Evolutionary conservation across 768 basidiomycete species (phyloP), one percentile per base, ranked within the genome.

Genomic region (Hydnomerulius pinastri): DNA sequence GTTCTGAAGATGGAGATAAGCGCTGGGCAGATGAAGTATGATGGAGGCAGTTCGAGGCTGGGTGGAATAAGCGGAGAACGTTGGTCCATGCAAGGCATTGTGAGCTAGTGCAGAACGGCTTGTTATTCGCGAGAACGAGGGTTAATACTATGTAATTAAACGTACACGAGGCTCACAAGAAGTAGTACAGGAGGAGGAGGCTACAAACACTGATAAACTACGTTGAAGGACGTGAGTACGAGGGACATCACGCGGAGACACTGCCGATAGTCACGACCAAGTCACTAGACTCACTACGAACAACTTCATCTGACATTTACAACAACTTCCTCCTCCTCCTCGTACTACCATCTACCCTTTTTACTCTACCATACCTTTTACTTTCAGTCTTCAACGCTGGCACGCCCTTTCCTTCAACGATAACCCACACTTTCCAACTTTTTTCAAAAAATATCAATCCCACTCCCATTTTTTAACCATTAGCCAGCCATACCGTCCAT

Each of bases 401-500:
- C 53, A 58, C 58, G 58, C 56, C 53, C 29, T 50, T 57, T 13
- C 32, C 36, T 49, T 50, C 53, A 38, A 33, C 32, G 12, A 23
- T 38, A 18, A 43, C 32, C 46, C 29, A n/a, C 20, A 30, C 37
- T 27, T 23, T n/a, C n/a, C n/a, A 36, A 20, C 35, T 42, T 57
- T 43, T 54, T 58, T 46, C 48, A 28, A 57, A n/a, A n/a, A 42
- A 43, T 44, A 51, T 54, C 52, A 36, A 39, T 44, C 46, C 17
- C 38, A 20, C 47, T 56, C 43, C 50, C 51, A 43, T 43, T 13
- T 50, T 52, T 59, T 62, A 58, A 43, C 54, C 40, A 37, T 43
- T 65, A 47, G 59, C 63, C 79, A 77, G 71, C 80, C 82, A 86
- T 86, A 79, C 78, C 83, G 82, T 87, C 80, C 66, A 69, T 86